Base-by-base conservation (phyloP, 1,284 basidiomycete genomes). In the Rhodotorula mucilaginosa region DNA sequence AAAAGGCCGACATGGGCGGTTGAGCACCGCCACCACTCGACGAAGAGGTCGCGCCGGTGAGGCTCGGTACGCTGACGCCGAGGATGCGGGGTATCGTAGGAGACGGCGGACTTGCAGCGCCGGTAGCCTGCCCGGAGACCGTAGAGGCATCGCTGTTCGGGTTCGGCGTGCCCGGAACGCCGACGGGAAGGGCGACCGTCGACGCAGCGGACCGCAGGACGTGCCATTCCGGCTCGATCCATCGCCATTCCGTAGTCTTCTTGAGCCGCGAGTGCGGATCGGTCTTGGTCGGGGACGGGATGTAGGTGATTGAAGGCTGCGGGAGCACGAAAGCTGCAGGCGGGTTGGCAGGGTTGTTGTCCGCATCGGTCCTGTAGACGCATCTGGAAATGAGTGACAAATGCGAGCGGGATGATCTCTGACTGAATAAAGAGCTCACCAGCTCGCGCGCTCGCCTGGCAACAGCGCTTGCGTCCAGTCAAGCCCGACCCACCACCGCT, bases 141-240 rank as follows among this genome's bases (percentile, higher is more conserved):
- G 48, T 51, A 10, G 31, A 31, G 26, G 62, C 23, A 12, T 52
- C 31, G 3, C 39, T 46, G 6, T 18, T 48, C 56, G 26, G 67
- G 48, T 16, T 46, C 16, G 54, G 44, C 23, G 6, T 54, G 5
- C 23, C 31, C 12, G 62, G 12, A 0, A 26, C 59, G 29, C 64
- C 31, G 23, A 52, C 46, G 0, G 71, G 61, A 10, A 69, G 65
- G 3, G 65, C 21, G 23, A 69, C 67, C 48, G 64, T 58, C n/a
- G 70, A 47, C 21, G 65, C 47, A 16, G 73, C 61, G 23, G 71
- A 68, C 21, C 71, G 67, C 13, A 73, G 54, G 52, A 83, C 80
- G 29, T 75, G 77, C 82, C 82, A 83, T 61, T 83, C 82, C 6
- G 81, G 74, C 69, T 83, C 82, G 61, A 82, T 68, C 82, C 82